Evolutionary conservation across 2,329 filamentous ascomycete genomes (phyloP).

Genomic region (Sordariomycetes sp.): DNA sequence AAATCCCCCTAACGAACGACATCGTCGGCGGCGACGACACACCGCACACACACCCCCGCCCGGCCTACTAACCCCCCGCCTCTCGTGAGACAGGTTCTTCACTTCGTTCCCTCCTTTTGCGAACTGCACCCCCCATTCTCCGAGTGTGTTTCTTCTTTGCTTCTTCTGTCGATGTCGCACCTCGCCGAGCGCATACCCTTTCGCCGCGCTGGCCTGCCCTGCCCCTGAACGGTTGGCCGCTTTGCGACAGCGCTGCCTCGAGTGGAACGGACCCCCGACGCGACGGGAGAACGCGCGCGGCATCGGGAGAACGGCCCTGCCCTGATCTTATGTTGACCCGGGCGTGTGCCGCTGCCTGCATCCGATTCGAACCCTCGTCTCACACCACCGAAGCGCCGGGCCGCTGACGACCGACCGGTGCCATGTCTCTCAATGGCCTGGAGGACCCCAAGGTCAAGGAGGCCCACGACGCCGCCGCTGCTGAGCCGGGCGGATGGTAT

Average conservation of each 20-base stretch:
- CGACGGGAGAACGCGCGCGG: neutral
- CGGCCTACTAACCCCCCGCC: neutral
- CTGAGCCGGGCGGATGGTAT: constrained; percentile 91
- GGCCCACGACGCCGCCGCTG: constrained; percentile 68
- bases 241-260: constrained; percentile 7
- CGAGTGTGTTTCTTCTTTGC: neutral
- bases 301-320: neutral
- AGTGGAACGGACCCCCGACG: neutral
- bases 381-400: neutral
- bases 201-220: neutral
- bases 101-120: neutral
- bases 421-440: constrained; percentile 93
- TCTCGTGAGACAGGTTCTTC: neutral
- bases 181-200: neutral
- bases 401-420: constrained; percentile 5
- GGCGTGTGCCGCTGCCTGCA: neutral
- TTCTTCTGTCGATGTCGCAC: neutral
- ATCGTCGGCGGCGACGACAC: neutral
- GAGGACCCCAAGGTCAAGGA: constrained; percentile 72
- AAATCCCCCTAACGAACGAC: too few relatives aligned
- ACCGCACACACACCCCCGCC: neutral
- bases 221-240: constrained; percentile 1
- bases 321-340: neutral
- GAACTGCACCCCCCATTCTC: neutral
- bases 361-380: neutral